These are phyloP conservation scores for Tulasnella sp. DNA, from an alignment of 768 basidiomycete genomes.

Conservation along the genomic window DNA sequence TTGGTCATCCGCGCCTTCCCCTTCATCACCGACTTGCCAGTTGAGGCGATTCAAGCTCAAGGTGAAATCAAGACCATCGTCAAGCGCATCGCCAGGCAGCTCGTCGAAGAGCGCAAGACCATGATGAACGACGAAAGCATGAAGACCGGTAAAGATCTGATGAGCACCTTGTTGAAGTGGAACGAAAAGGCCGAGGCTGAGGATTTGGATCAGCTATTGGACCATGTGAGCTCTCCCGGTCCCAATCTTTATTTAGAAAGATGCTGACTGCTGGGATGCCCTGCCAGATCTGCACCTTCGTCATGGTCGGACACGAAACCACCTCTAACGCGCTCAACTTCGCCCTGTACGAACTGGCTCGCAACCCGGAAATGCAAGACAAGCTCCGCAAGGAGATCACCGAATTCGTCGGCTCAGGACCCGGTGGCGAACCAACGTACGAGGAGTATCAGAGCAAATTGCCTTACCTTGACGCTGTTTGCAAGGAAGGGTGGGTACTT, in stretches of 20 bases:
- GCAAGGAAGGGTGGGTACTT: conserved; percentile 43
- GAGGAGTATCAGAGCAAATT: conserved; percentile 42
- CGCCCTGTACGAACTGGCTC: conserved; percentile 44
- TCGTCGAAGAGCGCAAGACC: conserved; percentile 7
- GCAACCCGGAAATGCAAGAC: conserved; percentile 41
- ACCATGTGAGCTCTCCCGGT: conserved; percentile 24
- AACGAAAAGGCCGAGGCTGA: background rate
- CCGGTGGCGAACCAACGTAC: conserved; percentile 38
- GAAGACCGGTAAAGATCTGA: conserved; percentile 29
- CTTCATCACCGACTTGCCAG: conserved; percentile 36
- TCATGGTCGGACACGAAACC: conserved; percentile 33
- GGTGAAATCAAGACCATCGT: conserved; percentile 36
- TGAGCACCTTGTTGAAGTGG: conserved; percentile 20
- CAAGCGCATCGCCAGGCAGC: conserved; percentile 26
- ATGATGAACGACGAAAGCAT: background rate
- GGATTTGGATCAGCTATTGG: conserved; percentile 31
- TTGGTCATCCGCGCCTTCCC: conserved; percentile 36
- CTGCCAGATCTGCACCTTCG: conserved; percentile 40
- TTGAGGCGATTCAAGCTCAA: conserved; percentile 36
- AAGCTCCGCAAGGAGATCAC: conserved; percentile 44
- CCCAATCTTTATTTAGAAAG: background rate
- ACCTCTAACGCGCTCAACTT: conserved; percentile 38
- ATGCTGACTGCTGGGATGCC: background rate
- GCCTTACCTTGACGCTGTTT: conserved; percentile 45
- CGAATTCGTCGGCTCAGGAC: conserved; percentile 29